Base-by-base conservation (phyloP, 345 rosid species). In the Salix suchowensis region DNA sequence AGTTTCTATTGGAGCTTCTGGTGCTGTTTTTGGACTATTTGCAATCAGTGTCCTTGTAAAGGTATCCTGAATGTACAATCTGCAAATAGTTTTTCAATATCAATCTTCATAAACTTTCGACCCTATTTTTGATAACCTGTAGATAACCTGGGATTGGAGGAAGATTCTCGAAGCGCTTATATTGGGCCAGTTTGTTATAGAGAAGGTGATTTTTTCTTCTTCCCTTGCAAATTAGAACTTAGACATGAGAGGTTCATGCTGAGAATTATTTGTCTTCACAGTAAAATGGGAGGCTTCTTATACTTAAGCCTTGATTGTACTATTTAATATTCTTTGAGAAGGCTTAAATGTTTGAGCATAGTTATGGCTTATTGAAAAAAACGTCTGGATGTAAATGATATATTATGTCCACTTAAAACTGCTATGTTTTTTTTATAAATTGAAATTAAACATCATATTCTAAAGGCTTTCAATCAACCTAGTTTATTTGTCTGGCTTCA, bases 141-240 rank as follows among this genome's bases (percentile, higher is more conserved):
- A 95, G 97, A 88, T 95, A 88, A 90, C 96, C 65, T 95, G 97
- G 97, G 94, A 91, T 77, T 95, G 96, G 98, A 90, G 97, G 82
- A 95, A 92, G 87, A 92, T 95, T 79, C 92, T 95, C 65, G 97
- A 95, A 85, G 98, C 92, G 79, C 94, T 92, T 72, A 94, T 94
- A 82, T 75, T 94, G 85, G 97, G 97, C 37, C 98, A 92, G 81
- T 92, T 92, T 84, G 98, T 92, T 64, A 71, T 91, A 23, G 93
- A 91, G 73, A 94, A 84, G 91, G 97, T 94, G 74, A 81, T 79
- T 16, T 64, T 23, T 52, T 73, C 32, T 64, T n/a, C 40, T n/a
- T 78, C 8, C 44, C 12, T 12, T 4, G 46, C 19, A 28, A 26
- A 30, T 64, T 19, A 61, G 36, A 10, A 16, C 10, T 39, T n/a